These are phyloP conservation scores for Coffea canephora DNA, from an alignment of 257 asterid genomes.

Conservation along the genomic window DNA sequence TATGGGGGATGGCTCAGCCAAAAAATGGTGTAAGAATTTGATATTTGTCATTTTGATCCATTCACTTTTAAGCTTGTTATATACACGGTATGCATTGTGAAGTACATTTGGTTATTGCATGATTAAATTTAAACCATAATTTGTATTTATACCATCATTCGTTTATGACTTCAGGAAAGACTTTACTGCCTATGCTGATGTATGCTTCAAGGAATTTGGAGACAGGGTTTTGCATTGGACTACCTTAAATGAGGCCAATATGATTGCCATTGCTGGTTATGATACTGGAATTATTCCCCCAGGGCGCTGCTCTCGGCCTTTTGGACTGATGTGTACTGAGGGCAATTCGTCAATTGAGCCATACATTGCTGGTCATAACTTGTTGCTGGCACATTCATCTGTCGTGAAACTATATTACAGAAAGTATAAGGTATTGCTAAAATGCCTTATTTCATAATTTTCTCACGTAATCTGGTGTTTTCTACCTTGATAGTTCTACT, in stretches of 20 bases:
- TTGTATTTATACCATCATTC: too few species aligned
- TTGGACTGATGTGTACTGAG: slow-evolving; percentile 15
- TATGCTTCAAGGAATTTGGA: slow-evolving; percentile 60
- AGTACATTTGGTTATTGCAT: too few species aligned
- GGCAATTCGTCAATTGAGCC: slow-evolving; percentile 52
- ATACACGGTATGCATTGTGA: too few species aligned
- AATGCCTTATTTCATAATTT: neutral
- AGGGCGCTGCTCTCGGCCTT: slow-evolving; percentile 37
- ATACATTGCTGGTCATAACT: slow-evolving; percentile 42
- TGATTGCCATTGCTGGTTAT: slow-evolving; percentile 44
- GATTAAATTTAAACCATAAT: too few species aligned
- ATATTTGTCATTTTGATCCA: too few species aligned
- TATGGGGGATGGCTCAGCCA: slow-evolving; percentile 55
- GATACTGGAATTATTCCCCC: slow-evolving; percentile 39
- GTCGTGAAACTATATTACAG: slow-evolving; percentile 28
- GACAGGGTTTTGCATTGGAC: slow-evolving; percentile 60
- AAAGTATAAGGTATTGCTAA: slow-evolving; percentile 38
- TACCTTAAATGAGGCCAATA: slow-evolving; percentile 56
- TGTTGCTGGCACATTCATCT: slow-evolving; percentile 53
- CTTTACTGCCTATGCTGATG: slow-evolving; percentile 46
- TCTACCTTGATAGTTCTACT: too few species aligned
- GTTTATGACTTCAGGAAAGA: slow-evolving; percentile 22
- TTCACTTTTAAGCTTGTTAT: too few species aligned
- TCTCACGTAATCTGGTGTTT: neutral
- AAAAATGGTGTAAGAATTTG: slow-evolving; percentile 18